phyloP scores from a whole-genome alignment of 2,329 filamentous ascomycete species.

The Fusarium aywerte region DNA sequence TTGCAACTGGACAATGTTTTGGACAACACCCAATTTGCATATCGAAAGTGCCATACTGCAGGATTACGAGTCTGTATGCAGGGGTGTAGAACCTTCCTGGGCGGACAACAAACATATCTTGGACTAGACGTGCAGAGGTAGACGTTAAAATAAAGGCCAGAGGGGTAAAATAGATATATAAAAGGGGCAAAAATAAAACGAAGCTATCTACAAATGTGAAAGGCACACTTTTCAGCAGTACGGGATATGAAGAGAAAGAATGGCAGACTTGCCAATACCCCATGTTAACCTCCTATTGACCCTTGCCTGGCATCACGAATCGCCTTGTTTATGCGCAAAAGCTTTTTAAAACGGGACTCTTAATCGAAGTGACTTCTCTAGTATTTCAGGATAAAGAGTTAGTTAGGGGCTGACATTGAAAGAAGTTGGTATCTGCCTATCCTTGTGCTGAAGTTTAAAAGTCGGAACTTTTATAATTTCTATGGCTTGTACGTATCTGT shows the following conservation, averaged over 20 bases:
- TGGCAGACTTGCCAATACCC: not conserved
- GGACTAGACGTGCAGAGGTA: conserved; percentile 57
- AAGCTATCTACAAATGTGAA: not conserved
- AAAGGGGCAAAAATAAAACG: not conserved
- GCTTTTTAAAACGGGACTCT: conserved; percentile 16
- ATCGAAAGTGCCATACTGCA: conserved; percentile 64
- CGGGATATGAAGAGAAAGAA: not conserved
- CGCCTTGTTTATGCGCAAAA: not conserved
- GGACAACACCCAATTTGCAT: conserved; percentile 80
- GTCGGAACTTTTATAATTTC: conserved; percentile 9
- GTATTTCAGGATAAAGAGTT: not conserved
- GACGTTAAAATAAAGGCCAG: not conserved
- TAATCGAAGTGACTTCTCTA: conserved; percentile 32
- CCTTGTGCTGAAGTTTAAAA: conserved; percentile 6
- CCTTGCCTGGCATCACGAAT: not conserved
- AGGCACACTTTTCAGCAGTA: not conserved
- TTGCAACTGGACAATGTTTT: conserved; percentile 98
- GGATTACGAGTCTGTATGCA: conserved; percentile 82
- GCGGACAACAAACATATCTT: conserved; percentile 66
- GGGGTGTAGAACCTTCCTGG: conserved; percentile 71
- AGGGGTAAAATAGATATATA: not conserved
- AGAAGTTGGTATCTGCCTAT: conserved; percentile 6
- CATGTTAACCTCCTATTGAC: not conserved
- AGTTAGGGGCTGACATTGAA: not conserved
- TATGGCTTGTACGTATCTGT: not conserved